Evolutionary conservation across 2,329 filamentous ascomycete species (phyloP).

Genomic region (Acarospora socialis): DNA sequence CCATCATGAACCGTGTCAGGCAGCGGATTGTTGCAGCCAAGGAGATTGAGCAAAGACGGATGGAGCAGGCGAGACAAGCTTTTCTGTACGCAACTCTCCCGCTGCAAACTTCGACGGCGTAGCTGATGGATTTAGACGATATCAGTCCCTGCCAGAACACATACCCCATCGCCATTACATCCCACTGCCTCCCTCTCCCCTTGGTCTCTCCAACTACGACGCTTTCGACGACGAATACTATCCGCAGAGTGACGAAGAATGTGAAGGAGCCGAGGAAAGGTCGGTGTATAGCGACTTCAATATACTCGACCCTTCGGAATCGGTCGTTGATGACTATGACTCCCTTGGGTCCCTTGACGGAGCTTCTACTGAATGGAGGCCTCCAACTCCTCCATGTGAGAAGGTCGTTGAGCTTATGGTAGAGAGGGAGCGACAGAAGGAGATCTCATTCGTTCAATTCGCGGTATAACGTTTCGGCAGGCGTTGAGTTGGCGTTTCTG

Average conservation of each 20-base stretch:
- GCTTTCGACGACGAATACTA: conserved; percentile 26
- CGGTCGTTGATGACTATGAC: conserved; percentile 14
- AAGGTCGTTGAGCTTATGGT: conserved; percentile 12
- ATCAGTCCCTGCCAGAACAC: background rate
- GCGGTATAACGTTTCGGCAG: no score
- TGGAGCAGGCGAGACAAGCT: conserved; percentile 12
- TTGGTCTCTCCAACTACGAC: conserved; percentile 30
- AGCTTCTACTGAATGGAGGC: conserved; percentile 1
- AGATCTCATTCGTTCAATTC: conserved; percentile 14
- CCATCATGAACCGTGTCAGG: conserved; percentile 29
- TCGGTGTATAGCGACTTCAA: conserved; percentile 18
- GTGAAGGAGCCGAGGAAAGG: conserved; percentile 2
- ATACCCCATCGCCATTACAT: conserved; percentile 16
- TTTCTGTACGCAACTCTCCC: conserved; percentile 10
- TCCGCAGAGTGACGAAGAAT: conserved; percentile 10
- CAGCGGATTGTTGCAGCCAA: conserved; percentile 13
- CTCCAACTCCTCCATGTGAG: conserved; percentile 11
- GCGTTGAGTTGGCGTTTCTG: no score
- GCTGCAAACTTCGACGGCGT: background rate
- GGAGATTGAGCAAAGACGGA: conserved; percentile 12
- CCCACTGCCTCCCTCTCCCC: conserved; percentile 24
- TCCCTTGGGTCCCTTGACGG: conserved; percentile 13
- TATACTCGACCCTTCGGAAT: conserved; percentile 12
- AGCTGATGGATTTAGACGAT: conserved; percentile 3
- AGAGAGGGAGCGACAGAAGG: conserved; percentile 14